Evolutionary conservation across 768 basidiomycete species (phyloP).

Genomic region (Russula vinacea): DNA sequence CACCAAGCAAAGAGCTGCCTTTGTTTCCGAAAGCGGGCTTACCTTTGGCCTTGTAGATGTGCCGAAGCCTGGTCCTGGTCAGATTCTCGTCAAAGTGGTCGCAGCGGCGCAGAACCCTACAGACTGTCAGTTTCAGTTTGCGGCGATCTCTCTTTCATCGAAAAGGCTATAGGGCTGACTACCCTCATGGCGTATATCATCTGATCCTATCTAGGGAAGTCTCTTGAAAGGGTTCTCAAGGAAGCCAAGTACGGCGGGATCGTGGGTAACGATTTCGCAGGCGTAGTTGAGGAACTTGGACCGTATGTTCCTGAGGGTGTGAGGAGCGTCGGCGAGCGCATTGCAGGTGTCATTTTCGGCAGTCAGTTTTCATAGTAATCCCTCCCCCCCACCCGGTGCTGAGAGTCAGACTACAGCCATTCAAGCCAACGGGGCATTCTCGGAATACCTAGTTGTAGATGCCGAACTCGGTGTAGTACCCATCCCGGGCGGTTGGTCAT

Average conservation of each 20-base stretch:
- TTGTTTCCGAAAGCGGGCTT: constrained; percentile 8
- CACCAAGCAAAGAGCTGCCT: constrained; percentile 11
- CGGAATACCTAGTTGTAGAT: constrained; percentile 22
- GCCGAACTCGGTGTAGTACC: constrained; percentile 12
- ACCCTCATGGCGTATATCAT: not conserved
- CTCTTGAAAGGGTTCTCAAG: not conserved
- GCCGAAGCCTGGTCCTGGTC: constrained; percentile 7
- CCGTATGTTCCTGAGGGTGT: constrained; percentile 21
- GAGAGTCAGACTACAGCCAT: not conserved
- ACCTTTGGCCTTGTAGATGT: constrained; percentile 12
- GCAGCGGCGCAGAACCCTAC: constrained; percentile 21
- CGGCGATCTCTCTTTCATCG: too few species aligned
- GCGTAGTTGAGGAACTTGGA: constrained; percentile 26
- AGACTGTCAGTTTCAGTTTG: constrained; percentile 17
- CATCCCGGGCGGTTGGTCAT: constrained; percentile 23
- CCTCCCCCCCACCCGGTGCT: not conserved
- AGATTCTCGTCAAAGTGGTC: constrained; percentile 20
- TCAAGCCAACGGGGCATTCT: constrained; percentile 19
- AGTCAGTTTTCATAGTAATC: constrained; percentile 1
- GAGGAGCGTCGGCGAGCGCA: constrained; percentile 27
- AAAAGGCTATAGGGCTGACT: too few species aligned
- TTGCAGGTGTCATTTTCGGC: constrained; percentile 18
- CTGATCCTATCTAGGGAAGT: constrained; percentile 1
- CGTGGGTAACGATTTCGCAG: constrained; percentile 27
- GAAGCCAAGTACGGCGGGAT: constrained; percentile 11